A percentile compares a stretch with the other conserved stretches of the same genome.
These are phyloP conservation scores for Hypericum perforatum DNA, from an alignment of 345 rosid genomes.

Conservation along the genomic window DNA sequence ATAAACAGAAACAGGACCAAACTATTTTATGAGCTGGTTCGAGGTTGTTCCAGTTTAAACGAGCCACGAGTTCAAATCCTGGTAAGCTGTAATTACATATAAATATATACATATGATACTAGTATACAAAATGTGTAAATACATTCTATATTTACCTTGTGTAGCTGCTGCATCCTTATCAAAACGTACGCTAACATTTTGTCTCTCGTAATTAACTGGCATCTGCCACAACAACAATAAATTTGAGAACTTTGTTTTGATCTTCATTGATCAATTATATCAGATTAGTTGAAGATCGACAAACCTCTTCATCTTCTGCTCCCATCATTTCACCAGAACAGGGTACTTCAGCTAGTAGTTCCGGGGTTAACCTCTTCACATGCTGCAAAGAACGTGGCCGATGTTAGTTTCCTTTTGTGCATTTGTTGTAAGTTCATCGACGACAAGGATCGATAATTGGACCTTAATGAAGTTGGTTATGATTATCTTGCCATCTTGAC, in stretches of 20 bases:
- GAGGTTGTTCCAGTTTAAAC: too few species aligned
- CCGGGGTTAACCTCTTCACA: slow-evolving; percentile 24
- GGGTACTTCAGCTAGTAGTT: slow-evolving; percentile 48
- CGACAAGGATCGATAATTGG: not conserved
- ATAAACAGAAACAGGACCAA: too few species aligned
- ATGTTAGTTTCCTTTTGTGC: too few species aligned
- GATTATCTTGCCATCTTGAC: slow-evolving; percentile 57
- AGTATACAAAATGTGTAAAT: too few species aligned
- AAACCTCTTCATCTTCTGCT: slow-evolving; percentile 42
- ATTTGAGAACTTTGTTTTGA: not conserved
- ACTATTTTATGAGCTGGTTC: too few species aligned
- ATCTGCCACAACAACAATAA: slow-evolving; percentile 34
- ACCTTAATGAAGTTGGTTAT: slow-evolving; percentile 57
- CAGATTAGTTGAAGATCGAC: slow-evolving; percentile 9
- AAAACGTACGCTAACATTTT: slow-evolving; percentile 24
- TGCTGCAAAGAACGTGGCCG: too few species aligned
- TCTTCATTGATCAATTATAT: too few species aligned
- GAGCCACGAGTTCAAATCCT: too few species aligned
- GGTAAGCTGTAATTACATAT: too few species aligned
- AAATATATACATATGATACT: too few species aligned
- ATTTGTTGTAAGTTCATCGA: too few species aligned
- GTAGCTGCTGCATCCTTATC: slow-evolving; percentile 21
- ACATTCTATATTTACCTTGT: slow-evolving; percentile 48
- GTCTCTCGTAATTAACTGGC: slow-evolving; percentile 30
- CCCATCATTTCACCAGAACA: slow-evolving; percentile 42